Evolutionary conservation across 345 rosid genomes (phyloP), one percentile per base, ranked within the genome.

Genomic region (Geranium rotundifolium): DNA sequence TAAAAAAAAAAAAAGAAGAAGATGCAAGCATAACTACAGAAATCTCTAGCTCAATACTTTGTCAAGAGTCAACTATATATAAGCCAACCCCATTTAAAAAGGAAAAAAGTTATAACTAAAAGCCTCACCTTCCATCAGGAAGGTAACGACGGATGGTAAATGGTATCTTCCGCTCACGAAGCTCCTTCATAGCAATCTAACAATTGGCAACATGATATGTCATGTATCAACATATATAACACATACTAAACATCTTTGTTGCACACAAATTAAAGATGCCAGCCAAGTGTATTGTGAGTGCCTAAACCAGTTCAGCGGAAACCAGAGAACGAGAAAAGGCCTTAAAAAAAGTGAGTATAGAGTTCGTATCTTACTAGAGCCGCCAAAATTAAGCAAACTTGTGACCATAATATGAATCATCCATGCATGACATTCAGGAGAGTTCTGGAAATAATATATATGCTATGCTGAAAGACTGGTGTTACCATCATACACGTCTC

Each of bases 151-250:
- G 82, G 27, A 90, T 86, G 41, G 95, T 93, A 76, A 93, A 93
- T 18, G 96, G 90, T 57, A 92, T 87, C 72, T 89, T 87, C 58
- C 88, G 76, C 69, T 89, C 88, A 19, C 87, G 80, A 52, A 89
- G 91, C 75, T 87, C 90, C 80, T 93, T 93, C 96, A 88, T 83
- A 1, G 96, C 96, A 73, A 90, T 93, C 96, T 87, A 66, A 67
- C 17, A 49, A 31, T 64, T 34, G 20, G 2, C 14, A 58, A 8
- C 14, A 65, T 19, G 37, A 5, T 29, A 60, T 52, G 23, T 29
- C 29, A 62, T 7, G 30, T 18, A 27, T 19, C 17, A 55, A 19
- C 31, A 56, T 17, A 54, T 19, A 61, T 37, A 30, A 0, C 52
- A 46, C 15, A 14, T 46, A 7, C 3, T 46, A 46, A 3, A 16